phyloP scores from a whole-genome alignment of 306 rosid species.

The Cucurbita maxima region DNA sequence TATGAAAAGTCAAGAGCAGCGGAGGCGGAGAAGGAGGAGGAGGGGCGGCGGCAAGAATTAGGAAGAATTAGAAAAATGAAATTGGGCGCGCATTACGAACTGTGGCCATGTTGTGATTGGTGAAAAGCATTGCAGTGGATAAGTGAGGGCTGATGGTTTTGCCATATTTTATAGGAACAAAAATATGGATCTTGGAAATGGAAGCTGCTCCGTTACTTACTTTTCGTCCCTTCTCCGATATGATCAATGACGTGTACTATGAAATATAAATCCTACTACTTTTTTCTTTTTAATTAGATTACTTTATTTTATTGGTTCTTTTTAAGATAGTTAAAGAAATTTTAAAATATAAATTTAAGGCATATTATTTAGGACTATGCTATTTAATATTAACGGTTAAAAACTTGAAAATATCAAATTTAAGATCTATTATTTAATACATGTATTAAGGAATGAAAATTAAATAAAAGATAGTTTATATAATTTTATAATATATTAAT shows the following conservation, averaged over 20 bases:
- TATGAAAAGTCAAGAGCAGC: background rate
- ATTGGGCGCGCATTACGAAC: background rate
- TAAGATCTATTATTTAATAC: too few relatives aligned
- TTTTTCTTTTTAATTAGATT: too few relatives aligned
- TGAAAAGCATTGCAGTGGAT: background rate
- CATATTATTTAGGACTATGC: too few relatives aligned
- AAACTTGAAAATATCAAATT: too few relatives aligned
- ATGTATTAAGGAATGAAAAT: too few relatives aligned
- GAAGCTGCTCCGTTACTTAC: background rate
- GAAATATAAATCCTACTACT: too few relatives aligned
- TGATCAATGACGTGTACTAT: background rate
- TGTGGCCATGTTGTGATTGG: background rate
- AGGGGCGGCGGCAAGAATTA: background rate
- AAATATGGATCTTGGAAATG: background rate
- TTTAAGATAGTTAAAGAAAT: too few relatives aligned
- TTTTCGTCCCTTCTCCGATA: background rate
- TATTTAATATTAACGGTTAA: too few relatives aligned
- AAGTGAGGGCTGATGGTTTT: background rate
- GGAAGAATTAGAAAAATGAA: background rate
- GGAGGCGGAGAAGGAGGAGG: background rate
- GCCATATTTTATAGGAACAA: background rate
- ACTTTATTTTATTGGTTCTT: too few relatives aligned
- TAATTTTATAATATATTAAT: too few relatives aligned
- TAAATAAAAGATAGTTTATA: too few relatives aligned
- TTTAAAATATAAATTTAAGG: too few relatives aligned